These are phyloP conservation scores for Stevia rebaudiana DNA, from an alignment of 140 eudicot species.

Conservation along the genomic window DNA sequence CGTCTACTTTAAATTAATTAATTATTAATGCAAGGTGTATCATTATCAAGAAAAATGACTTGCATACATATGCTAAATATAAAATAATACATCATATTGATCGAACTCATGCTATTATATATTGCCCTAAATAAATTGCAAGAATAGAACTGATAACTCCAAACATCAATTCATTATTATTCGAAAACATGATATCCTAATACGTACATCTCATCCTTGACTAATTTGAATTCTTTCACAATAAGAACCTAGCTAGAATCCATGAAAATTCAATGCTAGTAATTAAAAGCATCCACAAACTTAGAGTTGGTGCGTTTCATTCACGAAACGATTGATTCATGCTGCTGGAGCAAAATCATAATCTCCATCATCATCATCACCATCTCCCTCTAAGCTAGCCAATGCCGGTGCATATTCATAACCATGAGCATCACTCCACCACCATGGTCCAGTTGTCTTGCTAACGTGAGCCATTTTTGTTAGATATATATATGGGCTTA, in stretches of 20 bases:
- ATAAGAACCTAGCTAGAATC: background rate
- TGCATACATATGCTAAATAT: background rate
- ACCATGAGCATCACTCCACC: background rate
- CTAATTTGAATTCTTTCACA: background rate
- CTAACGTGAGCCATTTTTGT: slow-evolving; percentile 9
- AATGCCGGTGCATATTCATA: background rate
- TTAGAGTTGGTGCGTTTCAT: background rate
- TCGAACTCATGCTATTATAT: background rate
- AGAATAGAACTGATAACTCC: background rate
- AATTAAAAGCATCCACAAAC: background rate
- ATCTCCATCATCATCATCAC: slow-evolving; percentile 19
- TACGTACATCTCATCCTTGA: background rate
- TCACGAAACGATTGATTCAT: background rate
- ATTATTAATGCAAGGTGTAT: background rate
- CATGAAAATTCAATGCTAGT: background rate
- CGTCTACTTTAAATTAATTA: background rate
- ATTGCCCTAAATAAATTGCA: background rate
- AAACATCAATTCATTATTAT: background rate
- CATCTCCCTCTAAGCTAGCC: slow-evolving; percentile 9
- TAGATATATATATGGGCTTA: no score
- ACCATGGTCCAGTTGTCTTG: slow-evolving; percentile 12
- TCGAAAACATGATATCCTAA: background rate
- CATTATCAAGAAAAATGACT: background rate
- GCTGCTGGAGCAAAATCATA: slow-evolving; percentile 24
- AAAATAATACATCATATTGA: background rate